A percentile compares a stretch with the other conserved stretches of the same genome.
Evolutionary conservation across 495 filamentous ascomycete species (phyloP).

Genomic region (Gamarada debralockiae): DNA sequence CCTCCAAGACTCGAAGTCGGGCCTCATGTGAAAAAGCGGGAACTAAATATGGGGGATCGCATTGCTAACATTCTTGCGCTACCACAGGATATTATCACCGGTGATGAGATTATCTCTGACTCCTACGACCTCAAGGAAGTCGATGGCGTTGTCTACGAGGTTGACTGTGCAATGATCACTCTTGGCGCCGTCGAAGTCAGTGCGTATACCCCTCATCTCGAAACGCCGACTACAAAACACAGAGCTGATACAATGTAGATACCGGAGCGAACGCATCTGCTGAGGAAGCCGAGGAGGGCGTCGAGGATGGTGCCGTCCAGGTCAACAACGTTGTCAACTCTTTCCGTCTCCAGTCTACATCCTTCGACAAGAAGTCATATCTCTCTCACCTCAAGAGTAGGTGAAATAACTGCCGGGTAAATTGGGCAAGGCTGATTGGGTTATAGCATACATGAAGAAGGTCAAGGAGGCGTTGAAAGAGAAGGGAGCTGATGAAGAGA

Average conservation of each 20-base stretch:
- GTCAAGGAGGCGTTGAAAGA: conserved; percentile 66
- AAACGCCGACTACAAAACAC: conserved; percentile 1
- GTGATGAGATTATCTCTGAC: conserved; percentile 95
- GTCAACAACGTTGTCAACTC: conserved; percentile 95
- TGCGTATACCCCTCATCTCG: conserved; percentile 35
- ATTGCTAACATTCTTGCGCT: conserved; percentile 5
- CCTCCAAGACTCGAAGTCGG: background rate
- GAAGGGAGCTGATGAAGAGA: conserved; percentile 53
- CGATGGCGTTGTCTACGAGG: conserved; percentile 77
- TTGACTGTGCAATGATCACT: conserved; percentile 84
- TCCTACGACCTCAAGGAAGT: conserved; percentile 75
- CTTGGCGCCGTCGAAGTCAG: conserved; percentile 69
- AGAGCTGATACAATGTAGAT: conserved; percentile 44
- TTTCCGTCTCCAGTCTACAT: conserved; percentile 78
- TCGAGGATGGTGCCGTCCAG: conserved; percentile 64
- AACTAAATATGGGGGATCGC: conserved; percentile 7
- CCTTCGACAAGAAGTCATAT: conserved; percentile 83
- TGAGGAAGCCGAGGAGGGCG: conserved; percentile 73
- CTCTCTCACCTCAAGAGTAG: conserved; percentile 76
- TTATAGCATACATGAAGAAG: conserved; percentile 82
- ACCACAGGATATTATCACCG: conserved; percentile 77
- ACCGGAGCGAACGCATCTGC: conserved; percentile 97
- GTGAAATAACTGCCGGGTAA: conserved; percentile 16
- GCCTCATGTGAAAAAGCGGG: background rate
- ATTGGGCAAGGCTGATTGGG: conserved; percentile 3